Base-by-base conservation (phyloP, 306 rosid species). In the Lablab purpureus region DNA sequence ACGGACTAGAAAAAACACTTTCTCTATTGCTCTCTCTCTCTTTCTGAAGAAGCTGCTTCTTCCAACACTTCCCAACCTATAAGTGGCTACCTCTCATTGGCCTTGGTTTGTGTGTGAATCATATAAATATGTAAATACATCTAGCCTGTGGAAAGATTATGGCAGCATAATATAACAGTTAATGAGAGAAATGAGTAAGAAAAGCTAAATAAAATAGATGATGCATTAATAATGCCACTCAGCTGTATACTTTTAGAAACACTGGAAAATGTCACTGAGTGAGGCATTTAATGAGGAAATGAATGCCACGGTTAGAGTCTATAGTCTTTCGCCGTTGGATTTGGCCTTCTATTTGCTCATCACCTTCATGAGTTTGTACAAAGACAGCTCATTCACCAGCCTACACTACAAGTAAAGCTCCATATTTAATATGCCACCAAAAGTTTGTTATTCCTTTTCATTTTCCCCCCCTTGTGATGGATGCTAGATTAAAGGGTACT, bases 41-140 rank as follows among this genome's bases (percentile, higher is more conserved):
- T 73, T 73, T 15, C 87, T 82, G 84, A 82, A 84, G 83, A 87
- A 76, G 81, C 60, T 80, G 66, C 77, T 88, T 73, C 87, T 82
- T n/a, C n/a, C n/a, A n/a, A n/a, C n/a, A n/a, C n/a, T n/a, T 81
- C 62, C 37, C 78, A 72, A 73, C 75, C 84, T 74, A 74, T 88
- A 90, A 90, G 95, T 94, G 97, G 79, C 92, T 86, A 1, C 86
- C 80, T 55, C 87, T 89, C 93, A 97, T 87, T 95, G 97, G 97
- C 37, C 97, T 89, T 80, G 89, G 84, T 87, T 87, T 87, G 86
- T 85, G 98, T 87, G 93, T 52, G 46, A 75, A 49, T 75, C 80
- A 36, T 74, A 70, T 84, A 90, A 56, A 88, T 80, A 84, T 77
- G 18, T 40, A 17, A 67, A 14, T 19, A 32, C 27, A 34, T 7